Base-by-base conservation (phyloP, 2,329 filamentous ascomycete species). In the Passalora sequoiae region DNA sequence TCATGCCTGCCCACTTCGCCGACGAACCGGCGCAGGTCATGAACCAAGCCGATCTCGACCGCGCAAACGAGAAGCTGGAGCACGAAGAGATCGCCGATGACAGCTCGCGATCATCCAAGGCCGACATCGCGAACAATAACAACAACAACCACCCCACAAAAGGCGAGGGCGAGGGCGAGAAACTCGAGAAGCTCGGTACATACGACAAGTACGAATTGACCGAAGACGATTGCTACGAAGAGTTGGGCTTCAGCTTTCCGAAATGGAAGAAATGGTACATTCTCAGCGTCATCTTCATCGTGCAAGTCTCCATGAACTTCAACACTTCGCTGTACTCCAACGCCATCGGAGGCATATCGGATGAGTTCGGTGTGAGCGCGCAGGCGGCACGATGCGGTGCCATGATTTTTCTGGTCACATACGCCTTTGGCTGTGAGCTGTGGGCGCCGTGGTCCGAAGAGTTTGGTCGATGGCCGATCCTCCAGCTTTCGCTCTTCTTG, bases 241-340 rank as follows among this genome's bases (percentile, higher is more conserved):
- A 62, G 17, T 69, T 75, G 1, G 74, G 67, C 7, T 71, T 68
- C 54, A 55, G 56, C 15, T 77, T 67, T 56, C 60, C 72, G 1
- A 55, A 58, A 4, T 63, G 60, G 63, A 73, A 72, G 53, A 77
- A 77, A 58, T 75, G 71, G 75, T 60, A 60, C 46, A 72, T 75
- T 40, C 65, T 78, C 25, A 62, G 60, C 19, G 65, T 72, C 48
- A 72, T 77, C 53, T 76, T 76, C 59, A 58, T 70, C 28, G 71
- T 76, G 6, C 73, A 77, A 49, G 69, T 72, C 17, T 75, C 72
- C 10, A 78, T 78, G 73, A 78, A 78, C 59, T 74, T 78, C 62
- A 78, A 78, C 59, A 74, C 75, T 0, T 74, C 71, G 5, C 63
- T 78, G 4, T 78, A 75, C 56, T 70, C 72, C 36, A 78, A 77